Percentiles rank a stretch among this genome's conserved stretches.
These are phyloP conservation scores for Aquilaria agallochum DNA, from an alignment of 441 rosid genomes.

Conservation along the genomic window DNA sequence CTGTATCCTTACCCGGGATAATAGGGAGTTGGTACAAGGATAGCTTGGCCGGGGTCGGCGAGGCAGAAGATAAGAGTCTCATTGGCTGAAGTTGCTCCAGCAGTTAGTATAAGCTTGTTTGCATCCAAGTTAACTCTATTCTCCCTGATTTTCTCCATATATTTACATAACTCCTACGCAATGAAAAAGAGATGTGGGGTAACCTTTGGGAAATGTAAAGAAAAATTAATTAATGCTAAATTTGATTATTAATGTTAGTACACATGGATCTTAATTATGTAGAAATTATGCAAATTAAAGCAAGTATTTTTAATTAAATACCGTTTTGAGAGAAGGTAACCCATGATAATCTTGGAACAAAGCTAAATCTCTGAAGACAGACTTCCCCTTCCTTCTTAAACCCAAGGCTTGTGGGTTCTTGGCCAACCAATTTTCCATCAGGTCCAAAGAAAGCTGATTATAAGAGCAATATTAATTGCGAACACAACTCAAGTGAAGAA, in stretches of 20 bases:
- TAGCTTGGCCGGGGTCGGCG: slow-evolving; percentile 60
- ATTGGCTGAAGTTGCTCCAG: slow-evolving; percentile 67
- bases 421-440: slow-evolving; percentile 46
- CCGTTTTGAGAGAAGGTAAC: slow-evolving; percentile 45
- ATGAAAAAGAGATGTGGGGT: too few species aligned
- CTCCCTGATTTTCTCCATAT: slow-evolving; percentile 51
- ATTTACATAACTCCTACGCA: slow-evolving; percentile 37
- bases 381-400: slow-evolving; percentile 33
- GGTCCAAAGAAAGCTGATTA: slow-evolving; percentile 41
- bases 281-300: too few species aligned
- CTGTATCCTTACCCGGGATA: slow-evolving; percentile 47
- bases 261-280: too few species aligned
- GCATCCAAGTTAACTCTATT: slow-evolving; percentile 45
- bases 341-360: slow-evolving; percentile 68
- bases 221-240: too few species aligned
- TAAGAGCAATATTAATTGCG: too few species aligned
- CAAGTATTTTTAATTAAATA: slow-evolving; percentile 9
- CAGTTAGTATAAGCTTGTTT: slow-evolving; percentile 50
- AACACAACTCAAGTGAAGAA: too few species aligned
- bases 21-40: slow-evolving; percentile 67
- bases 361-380: slow-evolving; percentile 40
- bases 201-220: too few species aligned
- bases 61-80: slow-evolving; percentile 66
- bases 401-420: slow-evolving; percentile 35
- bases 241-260: too few species aligned